Base-by-base conservation (phyloP, 441 rosid species). In the Lepidium campestre region DNA sequence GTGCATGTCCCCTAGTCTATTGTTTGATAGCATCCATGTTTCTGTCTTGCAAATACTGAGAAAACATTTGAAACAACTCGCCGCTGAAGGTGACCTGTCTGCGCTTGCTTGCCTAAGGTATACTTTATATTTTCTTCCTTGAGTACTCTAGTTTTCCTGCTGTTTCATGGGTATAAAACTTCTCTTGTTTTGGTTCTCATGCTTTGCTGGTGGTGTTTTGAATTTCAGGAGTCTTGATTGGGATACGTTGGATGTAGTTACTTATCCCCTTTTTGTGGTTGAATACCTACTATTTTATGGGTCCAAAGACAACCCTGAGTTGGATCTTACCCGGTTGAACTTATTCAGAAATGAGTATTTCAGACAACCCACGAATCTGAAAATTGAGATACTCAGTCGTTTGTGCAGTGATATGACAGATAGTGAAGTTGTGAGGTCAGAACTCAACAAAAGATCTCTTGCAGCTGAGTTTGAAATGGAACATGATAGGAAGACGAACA, bases 91-190 rank as follows among this genome's bases (percentile, higher is more conserved):
- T 75, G 83, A 78, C 53, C 50, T 67, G 62, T 79, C 87, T 53
- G 93, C 93, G 23, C 63, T 80, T 56, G 60, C 76, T 73, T 87
- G 90, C 77, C 75, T 87, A 72, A 83, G 93, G 93, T 87, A 87
- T 46, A 63, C 25, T 61, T 79, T 35, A 53, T 58, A 42, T 63
- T 67, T 69, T 60, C 40, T 27, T 54, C 44, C 57, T 23, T n/a
- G 40, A 57, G 57, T 74, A 32, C 42, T 25, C 42, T 6, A 35
- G 49, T 32, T 62, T 53, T 68, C 40, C 23, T 40, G 29, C 61
- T 62, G 19, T 63, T 71, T 19, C 36, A 18, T 52, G 48, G 52
- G 50, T 49, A 42, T 20, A 40, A 44, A 53, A 46, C 18, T 58
- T 65, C 62, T 55, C 58, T 35, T 57, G 57, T 37, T 62, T 65